A percentile compares a stretch with the other conserved stretches of the same genome.
phyloP scores from a whole-genome alignment of 2,329 filamentous ascomycete genomes.

The Fonsecaea pedrosoi region DNA sequence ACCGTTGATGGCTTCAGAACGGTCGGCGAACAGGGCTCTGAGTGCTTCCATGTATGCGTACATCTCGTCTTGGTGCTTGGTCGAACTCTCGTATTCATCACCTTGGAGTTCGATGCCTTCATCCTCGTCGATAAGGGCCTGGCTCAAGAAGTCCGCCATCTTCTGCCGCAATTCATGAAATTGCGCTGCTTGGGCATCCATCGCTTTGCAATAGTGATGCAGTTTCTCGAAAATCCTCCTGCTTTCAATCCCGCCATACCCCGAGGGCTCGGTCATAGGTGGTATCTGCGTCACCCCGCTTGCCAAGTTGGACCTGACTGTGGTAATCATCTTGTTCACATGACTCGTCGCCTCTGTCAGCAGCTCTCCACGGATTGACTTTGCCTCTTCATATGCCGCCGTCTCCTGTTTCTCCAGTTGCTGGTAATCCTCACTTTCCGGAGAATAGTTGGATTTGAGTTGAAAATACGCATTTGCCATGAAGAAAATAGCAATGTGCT shows the following conservation, averaged over 20 bases:
- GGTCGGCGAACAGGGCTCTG: slow-evolving; percentile 77
- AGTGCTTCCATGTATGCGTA: slow-evolving; percentile 84
- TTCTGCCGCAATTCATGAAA: slow-evolving; percentile 77
- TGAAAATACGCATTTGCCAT: slow-evolving; percentile 83
- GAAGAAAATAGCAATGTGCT: slow-evolving; percentile 85
- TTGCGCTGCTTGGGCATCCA: slow-evolving; percentile 75
- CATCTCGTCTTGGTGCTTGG: slow-evolving; percentile 85
- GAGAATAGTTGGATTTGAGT: slow-evolving; percentile 73
- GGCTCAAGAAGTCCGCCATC: slow-evolving; percentile 73
- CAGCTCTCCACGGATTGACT: slow-evolving; percentile 77
- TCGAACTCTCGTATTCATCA: slow-evolving; percentile 87
- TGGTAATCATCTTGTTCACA: slow-evolving; percentile 69
- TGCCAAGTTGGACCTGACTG: slow-evolving; percentile 60
- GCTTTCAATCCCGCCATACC: slow-evolving; percentile 73
- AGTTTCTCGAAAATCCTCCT: slow-evolving; percentile 70
- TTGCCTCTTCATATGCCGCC: slow-evolving; percentile 77
- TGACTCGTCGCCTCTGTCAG: slow-evolving; percentile 65
- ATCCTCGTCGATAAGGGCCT: slow-evolving; percentile 83
- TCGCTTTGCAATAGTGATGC: slow-evolving; percentile 66
- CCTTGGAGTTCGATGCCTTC: slow-evolving; percentile 77
- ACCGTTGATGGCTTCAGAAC: slow-evolving; percentile 77
- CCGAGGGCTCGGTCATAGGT: slow-evolving; percentile 61
- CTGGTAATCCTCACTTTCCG: slow-evolving; percentile 57
- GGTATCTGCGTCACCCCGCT: slow-evolving; percentile 69
- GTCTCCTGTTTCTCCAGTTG: slow-evolving; percentile 73